Conservation (phyloP, 345 rosid genomes). For the Clausena lansium region DNA sequence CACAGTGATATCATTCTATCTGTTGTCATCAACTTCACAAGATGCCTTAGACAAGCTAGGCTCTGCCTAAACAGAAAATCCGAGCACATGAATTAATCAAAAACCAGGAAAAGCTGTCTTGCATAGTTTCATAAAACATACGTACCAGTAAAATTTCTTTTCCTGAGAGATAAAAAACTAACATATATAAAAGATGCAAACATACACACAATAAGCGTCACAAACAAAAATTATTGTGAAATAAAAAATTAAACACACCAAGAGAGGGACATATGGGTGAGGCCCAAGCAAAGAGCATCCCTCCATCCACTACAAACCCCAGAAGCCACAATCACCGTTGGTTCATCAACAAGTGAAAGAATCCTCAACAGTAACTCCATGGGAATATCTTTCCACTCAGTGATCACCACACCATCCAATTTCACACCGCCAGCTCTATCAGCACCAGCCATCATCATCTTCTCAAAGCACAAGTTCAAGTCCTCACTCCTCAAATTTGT, state of each 20-base stretch:
- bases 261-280: conserved; percentile 73
- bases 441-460: conserved; percentile 44
- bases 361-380: conserved; percentile 75
- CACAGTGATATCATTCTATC: neutral
- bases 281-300: conserved; percentile 77
- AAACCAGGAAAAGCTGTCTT: neutral
- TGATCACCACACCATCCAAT: conserved; percentile 52
- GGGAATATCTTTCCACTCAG: conserved; percentile 90
- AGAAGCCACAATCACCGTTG: conserved; percentile 70
- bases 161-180: neutral
- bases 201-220: neutral
- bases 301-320: conserved; percentile 94
- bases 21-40: neutral
- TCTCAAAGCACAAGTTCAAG: conserved; percentile 58
- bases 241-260: conserved; percentile 44
- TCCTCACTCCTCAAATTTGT: conserved; percentile 40
- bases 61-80: neutral
- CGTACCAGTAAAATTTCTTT: neutral
- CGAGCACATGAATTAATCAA: neutral
- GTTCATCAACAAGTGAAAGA: conserved; percentile 74
- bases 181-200: neutral
- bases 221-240: neutral
- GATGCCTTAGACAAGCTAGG: neutral
- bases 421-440: conserved; percentile 19
- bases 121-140: neutral